Percentiles rank a stretch among this genome's conserved stretches.
phyloP scores from a whole-genome alignment of 228 moss, liverwort and hornwort genomes.

The Sphagnum fallax region DNA sequence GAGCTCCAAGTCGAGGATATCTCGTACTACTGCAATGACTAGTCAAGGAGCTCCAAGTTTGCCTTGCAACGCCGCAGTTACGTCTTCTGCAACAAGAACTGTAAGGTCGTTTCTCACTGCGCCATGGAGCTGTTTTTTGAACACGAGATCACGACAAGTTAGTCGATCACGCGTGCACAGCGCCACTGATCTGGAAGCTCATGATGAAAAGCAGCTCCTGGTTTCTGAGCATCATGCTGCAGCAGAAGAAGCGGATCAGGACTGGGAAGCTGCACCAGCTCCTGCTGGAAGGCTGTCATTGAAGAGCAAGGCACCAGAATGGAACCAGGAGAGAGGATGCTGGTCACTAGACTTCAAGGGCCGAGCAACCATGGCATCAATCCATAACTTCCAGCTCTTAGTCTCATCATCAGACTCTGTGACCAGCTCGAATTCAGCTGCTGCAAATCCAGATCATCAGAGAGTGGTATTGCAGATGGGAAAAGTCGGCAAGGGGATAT shows the following conservation, averaged over 20 bases:
- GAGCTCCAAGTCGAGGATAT: not conserved
- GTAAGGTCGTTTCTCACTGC: conserved; percentile 4
- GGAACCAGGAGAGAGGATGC: conserved; percentile 44
- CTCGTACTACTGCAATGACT: no score
- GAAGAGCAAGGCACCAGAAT: conserved; percentile 43
- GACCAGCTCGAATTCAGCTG: not conserved
- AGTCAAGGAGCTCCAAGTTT: no score
- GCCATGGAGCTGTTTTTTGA: conserved; percentile 23
- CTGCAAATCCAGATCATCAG: not conserved
- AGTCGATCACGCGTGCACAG: no score
- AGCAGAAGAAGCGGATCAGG: no score
- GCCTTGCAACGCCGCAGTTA: no score
- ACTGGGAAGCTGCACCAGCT: not conserved
- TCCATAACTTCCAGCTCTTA: conserved; percentile 69
- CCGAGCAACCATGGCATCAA: conserved; percentile 45
- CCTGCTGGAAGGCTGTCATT: conserved; percentile 11
- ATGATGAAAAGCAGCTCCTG: no score
- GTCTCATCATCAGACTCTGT: conserved; percentile 6
- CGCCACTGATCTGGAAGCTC: no score
- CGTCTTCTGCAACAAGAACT: not conserved
- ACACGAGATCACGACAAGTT: not conserved
- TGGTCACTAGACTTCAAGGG: conserved; percentile 69
- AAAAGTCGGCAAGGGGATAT: conserved; percentile 49
- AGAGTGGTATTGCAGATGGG: conserved; percentile 57
- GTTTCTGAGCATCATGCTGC: no score